Evolutionary conservation across 179 eudicot genomes (phyloP).

Genomic region (Corrigiola litoralis): DNA sequence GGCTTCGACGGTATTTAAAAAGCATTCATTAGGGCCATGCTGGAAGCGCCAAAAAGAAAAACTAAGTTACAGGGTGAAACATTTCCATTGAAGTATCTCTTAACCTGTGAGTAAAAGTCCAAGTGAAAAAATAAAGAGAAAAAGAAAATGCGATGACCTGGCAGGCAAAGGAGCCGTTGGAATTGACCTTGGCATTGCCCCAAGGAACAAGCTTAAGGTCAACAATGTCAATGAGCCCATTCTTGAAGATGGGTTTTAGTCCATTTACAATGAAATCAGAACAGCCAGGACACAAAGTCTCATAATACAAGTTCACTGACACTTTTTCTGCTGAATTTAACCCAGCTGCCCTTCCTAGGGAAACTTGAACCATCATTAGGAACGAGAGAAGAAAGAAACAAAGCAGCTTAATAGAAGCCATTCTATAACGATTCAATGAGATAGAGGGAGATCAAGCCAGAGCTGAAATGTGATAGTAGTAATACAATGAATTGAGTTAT

Average conservation of each 20-base stretch:
- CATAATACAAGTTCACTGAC: conserved; percentile 47
- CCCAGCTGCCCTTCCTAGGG: not conserved
- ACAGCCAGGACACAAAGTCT: conserved; percentile 56
- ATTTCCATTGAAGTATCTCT: not conserved
- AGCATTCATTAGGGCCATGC: conserved; percentile 84
- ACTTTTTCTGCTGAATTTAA: conserved; percentile 29
- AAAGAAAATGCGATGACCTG: conserved; percentile 37
- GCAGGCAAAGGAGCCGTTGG: conserved; percentile 43
- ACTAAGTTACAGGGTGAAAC: not conserved
- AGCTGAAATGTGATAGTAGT: not conserved
- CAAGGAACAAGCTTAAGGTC: conserved; percentile 61
- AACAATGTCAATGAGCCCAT: conserved; percentile 44
- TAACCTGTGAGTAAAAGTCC: not conserved
- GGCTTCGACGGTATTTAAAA: conserved; percentile 66
- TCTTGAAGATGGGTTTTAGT: conserved; percentile 34
- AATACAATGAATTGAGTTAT: too few species aligned
- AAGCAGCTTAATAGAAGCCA: conserved; percentile 11
- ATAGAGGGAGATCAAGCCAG: too few species aligned
- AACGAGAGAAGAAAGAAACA: conserved; percentile 13
- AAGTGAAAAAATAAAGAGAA: not conserved
- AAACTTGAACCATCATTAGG: conserved; percentile 11
- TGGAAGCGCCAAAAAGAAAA: conserved; percentile 29
- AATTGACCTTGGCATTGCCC: conserved; percentile 52
- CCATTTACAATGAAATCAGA: conserved; percentile 41
- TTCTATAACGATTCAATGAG: not conserved